Conservation (phyloP, 208 protist species). For the Trypanosoma rangeli region DNA sequence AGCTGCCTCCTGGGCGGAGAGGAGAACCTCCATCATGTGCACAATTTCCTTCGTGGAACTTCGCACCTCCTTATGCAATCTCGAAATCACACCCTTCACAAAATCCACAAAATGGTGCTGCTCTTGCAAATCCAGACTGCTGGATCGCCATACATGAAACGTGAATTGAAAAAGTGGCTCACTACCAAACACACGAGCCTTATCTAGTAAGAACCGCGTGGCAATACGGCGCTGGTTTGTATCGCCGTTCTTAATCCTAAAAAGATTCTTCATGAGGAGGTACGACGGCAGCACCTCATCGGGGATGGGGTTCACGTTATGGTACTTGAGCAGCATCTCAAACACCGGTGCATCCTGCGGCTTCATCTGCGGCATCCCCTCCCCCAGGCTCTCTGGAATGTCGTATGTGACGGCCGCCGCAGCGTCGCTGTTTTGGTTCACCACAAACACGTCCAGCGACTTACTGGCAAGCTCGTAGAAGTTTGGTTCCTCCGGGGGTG, state of each 20-base stretch:
- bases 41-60: slow-evolving; percentile 98
- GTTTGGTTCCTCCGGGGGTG: slow-evolving; percentile 79
- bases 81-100: slow-evolving; percentile 98
- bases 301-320: slow-evolving; percentile 80
- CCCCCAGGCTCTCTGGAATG: slow-evolving; percentile 83
- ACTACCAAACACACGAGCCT: slow-evolving; percentile 97
- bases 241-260: slow-evolving; percentile 99
- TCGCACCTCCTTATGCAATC: slow-evolving; percentile 96
- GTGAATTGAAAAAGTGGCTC: slow-evolving; percentile 98
- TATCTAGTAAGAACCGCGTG: slow-evolving; percentile 97
- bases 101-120: slow-evolving; percentile 99
- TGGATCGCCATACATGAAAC: slow-evolving; percentile 96
- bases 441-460: slow-evolving; percentile 54
- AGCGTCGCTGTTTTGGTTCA: slow-evolving; percentile 40
- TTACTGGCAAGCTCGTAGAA: slow-evolving; percentile 85
- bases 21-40: slow-evolving; percentile 98
- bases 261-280: slow-evolving; percentile 97
- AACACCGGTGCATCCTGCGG: slow-evolving; percentile 98
- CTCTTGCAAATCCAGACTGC: slow-evolving; percentile 97
- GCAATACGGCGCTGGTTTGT: slow-evolving; percentile 96
- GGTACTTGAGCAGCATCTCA: slow-evolving; percentile 93
- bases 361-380: slow-evolving; percentile 95
- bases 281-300: slow-evolving; percentile 94
- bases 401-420: slow-evolving; percentile 60
- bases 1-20: slow-evolving; percentile 98